These are phyloP conservation scores for Botryotinia globosa DNA, from an alignment of 2,329 filamentous ascomycete species.

Conservation along the genomic window DNA sequence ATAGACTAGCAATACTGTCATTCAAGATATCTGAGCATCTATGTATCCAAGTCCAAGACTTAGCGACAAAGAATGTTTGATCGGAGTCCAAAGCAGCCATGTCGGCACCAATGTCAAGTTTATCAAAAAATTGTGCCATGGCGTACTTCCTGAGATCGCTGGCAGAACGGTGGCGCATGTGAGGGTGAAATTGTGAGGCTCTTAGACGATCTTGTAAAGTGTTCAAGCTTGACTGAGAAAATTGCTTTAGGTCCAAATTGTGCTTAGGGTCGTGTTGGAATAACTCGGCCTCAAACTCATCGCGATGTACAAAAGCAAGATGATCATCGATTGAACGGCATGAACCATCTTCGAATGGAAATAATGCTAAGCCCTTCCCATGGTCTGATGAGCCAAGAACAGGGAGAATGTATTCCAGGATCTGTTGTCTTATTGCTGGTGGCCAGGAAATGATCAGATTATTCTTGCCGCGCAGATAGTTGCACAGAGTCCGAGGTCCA, in stretches of 20 bases:
- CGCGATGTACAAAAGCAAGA: conserved; percentile 25
- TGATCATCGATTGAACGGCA: conserved; percentile 25
- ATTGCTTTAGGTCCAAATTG: conserved; percentile 26
- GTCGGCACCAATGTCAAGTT: conserved; percentile 20
- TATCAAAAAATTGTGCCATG: conserved; percentile 21
- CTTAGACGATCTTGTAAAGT: conserved; percentile 20
- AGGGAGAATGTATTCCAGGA: conserved; percentile 28
- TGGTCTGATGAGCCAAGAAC: conserved; percentile 20
- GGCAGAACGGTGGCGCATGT: conserved; percentile 27
- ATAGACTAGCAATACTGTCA: conserved; percentile 26
- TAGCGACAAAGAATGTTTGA: conserved; percentile 18
- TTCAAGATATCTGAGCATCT: conserved; percentile 22
- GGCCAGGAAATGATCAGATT: conserved; percentile 17
- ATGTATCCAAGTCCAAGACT: conserved; percentile 28
- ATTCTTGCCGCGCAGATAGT: conserved; percentile 20
- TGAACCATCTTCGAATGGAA: conserved; percentile 30
- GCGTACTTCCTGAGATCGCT: conserved; percentile 25
- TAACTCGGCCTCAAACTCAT: conserved; percentile 26
- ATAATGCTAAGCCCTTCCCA: conserved; percentile 24
- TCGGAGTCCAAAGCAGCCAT: conserved; percentile 16
- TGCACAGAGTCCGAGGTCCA: conserved; percentile 23
- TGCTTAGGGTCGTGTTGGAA: conserved; percentile 23
- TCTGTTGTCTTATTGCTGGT: conserved; percentile 21
- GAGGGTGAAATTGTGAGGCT: conserved; percentile 20
- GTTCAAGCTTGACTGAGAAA: conserved; percentile 15